Conservation (phyloP, 345 rosid species). For the Cardamine occulta region DNA sequence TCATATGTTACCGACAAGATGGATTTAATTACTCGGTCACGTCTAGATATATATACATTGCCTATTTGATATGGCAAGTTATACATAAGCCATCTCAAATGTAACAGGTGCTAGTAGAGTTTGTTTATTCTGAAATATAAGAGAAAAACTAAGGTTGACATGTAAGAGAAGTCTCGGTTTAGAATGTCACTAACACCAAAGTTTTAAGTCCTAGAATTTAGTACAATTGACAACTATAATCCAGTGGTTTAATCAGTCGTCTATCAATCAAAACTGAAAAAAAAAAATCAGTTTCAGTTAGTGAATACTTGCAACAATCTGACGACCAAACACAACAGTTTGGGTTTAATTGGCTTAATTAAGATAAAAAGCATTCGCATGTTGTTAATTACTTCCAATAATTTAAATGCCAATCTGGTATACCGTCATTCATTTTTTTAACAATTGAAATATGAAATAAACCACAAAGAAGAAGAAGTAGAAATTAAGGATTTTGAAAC, state of each 20-base stretch:
- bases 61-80: constrained; percentile 15
- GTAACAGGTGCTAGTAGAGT: constrained; percentile 2
- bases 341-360: not conserved
- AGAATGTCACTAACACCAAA: not conserved
- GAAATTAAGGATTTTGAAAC: constrained; percentile 11
- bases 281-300: not conserved
- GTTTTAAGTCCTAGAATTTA: not conserved
- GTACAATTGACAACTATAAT: not conserved
- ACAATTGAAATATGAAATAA: not conserved
- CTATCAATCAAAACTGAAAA: not conserved
- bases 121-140: not conserved
- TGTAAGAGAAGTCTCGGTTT: not conserved
- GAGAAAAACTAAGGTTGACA: constrained; percentile 1
- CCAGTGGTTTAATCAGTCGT: not conserved
- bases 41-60: constrained; percentile 9
- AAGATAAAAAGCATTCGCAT: not conserved
- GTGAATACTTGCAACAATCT: not conserved
- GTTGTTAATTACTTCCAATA: not conserved
- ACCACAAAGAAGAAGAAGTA: constrained; percentile 2
- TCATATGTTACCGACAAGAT: constrained; percentile 26
- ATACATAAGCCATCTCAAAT: not conserved
- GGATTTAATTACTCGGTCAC: constrained; percentile 9
- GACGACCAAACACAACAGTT: not conserved
- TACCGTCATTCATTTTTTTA: not conserved
- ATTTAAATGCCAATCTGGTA: not conserved